Percentiles rank a stretch among this genome's conserved stretches.
Evolutionary conservation across 2,329 filamentous ascomycete genomes (phyloP).

Genomic region (Knufia petricola): DNA sequence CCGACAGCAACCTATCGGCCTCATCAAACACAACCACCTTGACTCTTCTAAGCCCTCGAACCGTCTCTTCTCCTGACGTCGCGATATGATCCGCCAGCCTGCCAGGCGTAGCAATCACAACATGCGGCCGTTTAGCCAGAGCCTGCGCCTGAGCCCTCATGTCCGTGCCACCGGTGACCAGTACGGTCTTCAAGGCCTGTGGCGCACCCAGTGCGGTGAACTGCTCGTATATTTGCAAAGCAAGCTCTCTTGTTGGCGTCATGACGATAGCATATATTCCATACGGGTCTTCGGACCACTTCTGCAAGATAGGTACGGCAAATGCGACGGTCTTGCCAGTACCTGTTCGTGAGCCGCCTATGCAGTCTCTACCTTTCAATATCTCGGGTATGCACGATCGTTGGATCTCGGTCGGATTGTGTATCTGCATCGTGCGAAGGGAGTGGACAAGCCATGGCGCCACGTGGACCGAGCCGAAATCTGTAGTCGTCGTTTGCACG

Average conservation of each 20-base stretch:
- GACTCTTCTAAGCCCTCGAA: constrained; percentile 67
- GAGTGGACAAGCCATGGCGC: constrained; percentile 83
- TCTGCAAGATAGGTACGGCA: constrained; percentile 84
- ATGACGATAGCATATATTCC: constrained; percentile 84
- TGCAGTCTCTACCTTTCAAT: constrained; percentile 81
- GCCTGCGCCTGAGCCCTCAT: constrained; percentile 86
- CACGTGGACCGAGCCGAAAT: constrained; percentile 63
- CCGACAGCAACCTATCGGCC: constrained; percentile 76
- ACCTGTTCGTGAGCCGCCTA: constrained; percentile 87
- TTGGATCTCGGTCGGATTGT: constrained; percentile 82
- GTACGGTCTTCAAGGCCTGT: constrained; percentile 73
- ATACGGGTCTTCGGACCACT: constrained; percentile 83
- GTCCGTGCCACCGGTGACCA: constrained; percentile 88
- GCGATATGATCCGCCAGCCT: constrained; percentile 88
- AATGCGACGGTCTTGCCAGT: constrained; percentile 97
- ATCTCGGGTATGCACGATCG: constrained; percentile 89
- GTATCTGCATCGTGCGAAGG: constrained; percentile 68
- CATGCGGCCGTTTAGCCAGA: constrained; percentile 69
- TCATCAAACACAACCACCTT: constrained; percentile 89
- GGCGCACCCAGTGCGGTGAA: constrained; percentile 85
- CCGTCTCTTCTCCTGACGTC: constrained; percentile 82
- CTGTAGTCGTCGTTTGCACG: constrained; percentile 35
- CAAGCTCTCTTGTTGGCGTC: constrained; percentile 84
- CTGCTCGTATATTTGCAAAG: constrained; percentile 92
- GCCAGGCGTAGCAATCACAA: constrained; percentile 90